Conservation (phyloP, 345 rosid genomes). For the Combretum micranthum region DNA sequence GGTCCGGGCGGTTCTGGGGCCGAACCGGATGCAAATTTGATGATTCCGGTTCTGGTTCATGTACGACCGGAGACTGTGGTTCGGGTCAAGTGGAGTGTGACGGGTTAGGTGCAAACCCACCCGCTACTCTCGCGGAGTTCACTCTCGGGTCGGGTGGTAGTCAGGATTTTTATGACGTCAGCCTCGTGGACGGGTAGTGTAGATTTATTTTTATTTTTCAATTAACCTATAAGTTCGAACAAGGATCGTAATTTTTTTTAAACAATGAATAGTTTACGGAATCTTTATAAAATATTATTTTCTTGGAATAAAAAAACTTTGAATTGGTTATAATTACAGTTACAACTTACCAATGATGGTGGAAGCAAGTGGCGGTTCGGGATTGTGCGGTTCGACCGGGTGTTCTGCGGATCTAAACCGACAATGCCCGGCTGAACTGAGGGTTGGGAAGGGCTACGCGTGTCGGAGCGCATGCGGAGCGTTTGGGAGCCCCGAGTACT, state of each 20-base stretch:
- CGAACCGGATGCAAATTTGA: slow-evolving; percentile 1
- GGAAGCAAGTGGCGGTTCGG: slow-evolving; percentile 66
- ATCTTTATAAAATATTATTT: no score
- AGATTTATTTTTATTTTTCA: no score
- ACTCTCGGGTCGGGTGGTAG: slow-evolving; percentile 56
- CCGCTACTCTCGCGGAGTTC: slow-evolving; percentile 73
- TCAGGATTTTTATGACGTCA: slow-evolving; percentile 76
- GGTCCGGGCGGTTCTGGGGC: slow-evolving; percentile 5
- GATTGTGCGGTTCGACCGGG: slow-evolving; percentile 61
- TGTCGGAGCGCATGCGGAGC: slow-evolving; percentile 89
- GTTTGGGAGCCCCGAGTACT: slow-evolving; percentile 76
- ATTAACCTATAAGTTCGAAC: no score
- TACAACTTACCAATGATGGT: slow-evolving; percentile 76
- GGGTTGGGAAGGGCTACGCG: slow-evolving; percentile 51
- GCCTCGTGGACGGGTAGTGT: slow-evolving; percentile 76
- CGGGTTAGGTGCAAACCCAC: slow-evolving; percentile 66
- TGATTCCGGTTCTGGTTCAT: slow-evolving; percentile 40
- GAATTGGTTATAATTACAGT: no score
- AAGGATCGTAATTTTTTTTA: no score
- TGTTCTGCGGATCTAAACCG: slow-evolving; percentile 59
- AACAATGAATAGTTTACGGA: no score
- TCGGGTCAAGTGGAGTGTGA: slow-evolving; percentile 48
- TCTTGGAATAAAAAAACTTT: no score
- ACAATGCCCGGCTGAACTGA: slow-evolving; percentile 64
- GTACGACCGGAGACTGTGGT: slow-evolving; percentile 62